Evolutionary conservation across 2,329 filamentous ascomycete genomes (phyloP).

Genomic region (Ophiocordyceps polyrhachis-furcata): DNA sequence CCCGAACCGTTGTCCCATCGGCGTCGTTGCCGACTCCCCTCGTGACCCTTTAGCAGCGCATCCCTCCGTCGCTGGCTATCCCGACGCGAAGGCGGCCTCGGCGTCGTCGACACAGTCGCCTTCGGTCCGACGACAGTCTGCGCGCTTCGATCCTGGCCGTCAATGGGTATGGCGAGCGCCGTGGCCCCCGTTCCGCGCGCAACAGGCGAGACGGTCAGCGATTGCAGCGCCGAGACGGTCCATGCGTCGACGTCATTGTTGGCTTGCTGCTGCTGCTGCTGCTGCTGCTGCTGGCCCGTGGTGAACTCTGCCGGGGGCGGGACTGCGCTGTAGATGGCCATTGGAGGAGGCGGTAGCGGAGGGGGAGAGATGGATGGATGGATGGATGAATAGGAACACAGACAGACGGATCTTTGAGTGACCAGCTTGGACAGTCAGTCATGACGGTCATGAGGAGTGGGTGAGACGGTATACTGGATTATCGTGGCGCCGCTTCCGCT

Average conservation of each 20-base stretch:
- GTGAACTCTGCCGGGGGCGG: constrained; percentile 22
- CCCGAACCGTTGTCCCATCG: constrained; percentile 88
- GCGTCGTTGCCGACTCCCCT: constrained; percentile 69
- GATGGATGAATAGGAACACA: background rate
- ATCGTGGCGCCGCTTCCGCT: background rate
- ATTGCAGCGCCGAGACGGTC: constrained; percentile 40
- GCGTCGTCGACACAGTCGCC: constrained; percentile 4
- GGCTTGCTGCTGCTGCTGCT: background rate
- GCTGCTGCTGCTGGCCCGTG: constrained; percentile 2
- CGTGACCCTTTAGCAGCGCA: constrained; percentile 68
- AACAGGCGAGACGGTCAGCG: constrained; percentile 32
- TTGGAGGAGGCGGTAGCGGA: constrained; percentile 5
- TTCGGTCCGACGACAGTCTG: constrained; percentile 3
- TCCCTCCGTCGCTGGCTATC: constrained; percentile 48
- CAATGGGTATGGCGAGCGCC: constrained; percentile 57
- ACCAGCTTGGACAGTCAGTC: background rate
- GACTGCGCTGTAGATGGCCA: constrained; percentile 35
- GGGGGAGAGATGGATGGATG: background rate
- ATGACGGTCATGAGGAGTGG: constrained; percentile 11
- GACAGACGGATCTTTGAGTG: background rate
- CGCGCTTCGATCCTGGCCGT: constrained; percentile 23
- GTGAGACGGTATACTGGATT: background rate
- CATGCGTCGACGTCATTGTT: constrained; percentile 42
- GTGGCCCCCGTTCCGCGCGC: constrained; percentile 42
- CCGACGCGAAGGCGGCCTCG: constrained; percentile 26